A percentile compares a stretch with the other conserved stretches of the same genome.
phyloP scores from a whole-genome alignment of 2,329 filamentous ascomycete genomes.

The Beauveria asiatica region DNA sequence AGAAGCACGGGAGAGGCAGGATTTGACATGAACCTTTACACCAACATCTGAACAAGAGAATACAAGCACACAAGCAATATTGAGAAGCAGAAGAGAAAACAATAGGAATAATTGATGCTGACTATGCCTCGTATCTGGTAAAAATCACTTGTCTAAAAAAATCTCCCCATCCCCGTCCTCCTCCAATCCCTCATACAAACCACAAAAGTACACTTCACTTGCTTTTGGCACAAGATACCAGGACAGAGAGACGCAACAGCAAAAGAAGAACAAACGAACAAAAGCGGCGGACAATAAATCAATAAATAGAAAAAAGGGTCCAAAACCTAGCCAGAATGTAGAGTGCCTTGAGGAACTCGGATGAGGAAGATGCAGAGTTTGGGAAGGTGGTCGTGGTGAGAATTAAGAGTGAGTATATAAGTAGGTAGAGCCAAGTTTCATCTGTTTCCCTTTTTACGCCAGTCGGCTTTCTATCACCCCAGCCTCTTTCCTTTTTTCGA shows the following conservation, averaged over 20 bases:
- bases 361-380: not conserved
- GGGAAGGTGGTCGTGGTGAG: not conserved
- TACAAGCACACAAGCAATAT: not conserved
- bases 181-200: not conserved
- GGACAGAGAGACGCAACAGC: not conserved
- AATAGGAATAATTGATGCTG: not conserved
- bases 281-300: not conserved
- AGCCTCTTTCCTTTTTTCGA: not conserved
- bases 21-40: not conserved
- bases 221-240: not conserved
- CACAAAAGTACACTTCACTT: not conserved
- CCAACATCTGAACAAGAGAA: not conserved
- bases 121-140: constrained; percentile 7
- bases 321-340: not conserved
- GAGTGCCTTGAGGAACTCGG: not conserved
- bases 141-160: not conserved
- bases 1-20: not conserved
- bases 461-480: not conserved
- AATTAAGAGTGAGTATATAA: constrained; percentile 9
- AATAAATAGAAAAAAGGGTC: not conserved
- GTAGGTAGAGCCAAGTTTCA: constrained; percentile 1
- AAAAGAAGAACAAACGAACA: not conserved
- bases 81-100: not conserved
- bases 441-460: not conserved
- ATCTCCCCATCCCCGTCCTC: not conserved